Evolutionary conservation across 768 basidiomycete genomes (phyloP), one percentile per base, ranked within the genome.

Genomic region (Dioszegia aurantiaca): DNA sequence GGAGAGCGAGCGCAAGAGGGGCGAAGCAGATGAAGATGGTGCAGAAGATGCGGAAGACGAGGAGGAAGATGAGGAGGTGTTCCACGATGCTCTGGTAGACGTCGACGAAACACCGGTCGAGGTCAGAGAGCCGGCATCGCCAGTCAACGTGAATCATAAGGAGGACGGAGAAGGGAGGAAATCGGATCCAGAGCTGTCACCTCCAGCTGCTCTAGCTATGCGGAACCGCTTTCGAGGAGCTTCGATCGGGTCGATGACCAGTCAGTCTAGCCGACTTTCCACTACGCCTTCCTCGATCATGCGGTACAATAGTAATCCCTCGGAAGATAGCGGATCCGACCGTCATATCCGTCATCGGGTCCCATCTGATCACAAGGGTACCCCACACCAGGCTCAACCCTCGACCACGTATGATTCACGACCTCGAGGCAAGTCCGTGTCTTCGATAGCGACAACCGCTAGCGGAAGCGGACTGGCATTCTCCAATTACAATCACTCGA

Each of bases 381-480:
- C 10, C 10, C 46, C 33, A 37, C 17, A 44, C 10, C 30, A 14
- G 49, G 24, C 49, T 28, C 12, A 42, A 28, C 33, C 55, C 28
- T 41, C 56, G 37, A 56, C 23, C 51, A 19, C 36, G 10, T 39
- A 21, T 48, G 69, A 63, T 21, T 56, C 59, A 39, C 62, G 75
- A 39, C 60, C 70, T 4, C 56, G 75, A 10, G 69, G 68, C 17
- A 65, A 59, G 24, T 70, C 68, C 23, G 62, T 72, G 1, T 76
- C 57, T 3, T 56, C 55, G 24, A 46, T 39, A 5, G 14, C 55
- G 2, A 56, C 55, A 11, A 45, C 54, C n/a, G 54, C 54, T 16
- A 44, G 42, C 54, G 54, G 42, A 17, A 41, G 39, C 39, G 39
- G 39, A 17, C 41, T 40, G 27, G 52, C 21, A 17, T 56, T 36